These are phyloP conservation scores for Dentipellis sp. DNA, from an alignment of 768 basidiomycete species.

Conservation along the genomic window DNA sequence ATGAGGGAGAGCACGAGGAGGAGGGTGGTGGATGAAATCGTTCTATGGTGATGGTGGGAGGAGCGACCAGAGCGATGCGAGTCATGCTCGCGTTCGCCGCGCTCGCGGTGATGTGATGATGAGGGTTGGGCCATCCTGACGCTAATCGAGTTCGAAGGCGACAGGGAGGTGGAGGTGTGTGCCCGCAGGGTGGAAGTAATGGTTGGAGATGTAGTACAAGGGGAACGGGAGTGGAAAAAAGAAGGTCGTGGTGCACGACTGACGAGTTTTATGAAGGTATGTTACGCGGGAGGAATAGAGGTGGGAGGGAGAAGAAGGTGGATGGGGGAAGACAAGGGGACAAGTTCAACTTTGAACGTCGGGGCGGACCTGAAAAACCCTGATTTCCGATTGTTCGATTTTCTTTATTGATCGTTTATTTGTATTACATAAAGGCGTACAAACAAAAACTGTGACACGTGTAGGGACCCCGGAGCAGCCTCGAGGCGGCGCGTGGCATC, in stretches of 20 bases:
- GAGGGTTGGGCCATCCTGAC: constrained; percentile 86
- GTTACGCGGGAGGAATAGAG: constrained; percentile 15
- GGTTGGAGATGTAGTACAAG: constrained; percentile 20
- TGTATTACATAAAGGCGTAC: constrained; percentile 16
- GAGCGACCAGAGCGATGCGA: constrained; percentile 48
- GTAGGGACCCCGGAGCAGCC: constrained; percentile 8
- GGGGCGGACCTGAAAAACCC: constrained; percentile 8
- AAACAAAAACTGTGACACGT: constrained; percentile 20
- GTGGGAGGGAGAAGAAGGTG: constrained; percentile 14
- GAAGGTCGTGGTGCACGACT: not conserved
- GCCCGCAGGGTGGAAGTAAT: constrained; percentile 60
- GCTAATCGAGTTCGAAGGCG: constrained; percentile 56
- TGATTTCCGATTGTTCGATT: constrained; percentile 18
- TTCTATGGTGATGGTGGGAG: constrained; percentile 65
- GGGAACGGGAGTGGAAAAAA: not conserved
- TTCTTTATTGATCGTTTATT: constrained; percentile 13
- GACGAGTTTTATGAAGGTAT: constrained; percentile 11
- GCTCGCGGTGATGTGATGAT: constrained; percentile 65
- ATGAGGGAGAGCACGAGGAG: constrained; percentile 80
- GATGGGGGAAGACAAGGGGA: constrained; percentile 15
- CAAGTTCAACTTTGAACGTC: constrained; percentile 21
- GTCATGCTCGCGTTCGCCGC: constrained; percentile 31
- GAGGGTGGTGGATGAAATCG: constrained; percentile 84
- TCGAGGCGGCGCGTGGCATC: constrained; percentile 10
- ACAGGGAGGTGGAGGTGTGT: constrained; percentile 62